Conservation (phyloP, 2,329 filamentous ascomycete species). For the Exophiala mesophila region DNA sequence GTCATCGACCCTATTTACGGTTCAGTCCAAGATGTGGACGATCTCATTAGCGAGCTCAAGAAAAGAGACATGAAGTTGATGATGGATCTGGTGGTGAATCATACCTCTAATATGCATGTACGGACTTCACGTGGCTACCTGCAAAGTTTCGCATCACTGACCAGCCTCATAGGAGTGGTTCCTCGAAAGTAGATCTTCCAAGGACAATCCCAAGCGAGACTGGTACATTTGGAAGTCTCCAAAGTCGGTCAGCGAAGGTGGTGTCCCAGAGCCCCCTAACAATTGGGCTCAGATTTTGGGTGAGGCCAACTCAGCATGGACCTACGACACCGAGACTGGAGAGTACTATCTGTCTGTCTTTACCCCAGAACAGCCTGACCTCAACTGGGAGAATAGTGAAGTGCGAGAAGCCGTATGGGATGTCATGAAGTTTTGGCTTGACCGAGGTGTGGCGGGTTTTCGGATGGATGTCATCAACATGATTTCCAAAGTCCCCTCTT, state of each 20-base stretch:
- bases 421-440: constrained; percentile 73
- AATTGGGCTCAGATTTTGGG: constrained; percentile 57
- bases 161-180: constrained; percentile 57
- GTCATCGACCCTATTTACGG: constrained; percentile 46
- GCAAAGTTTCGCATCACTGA: constrained; percentile 64
- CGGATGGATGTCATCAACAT: constrained; percentile 71
- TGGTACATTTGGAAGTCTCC: constrained; percentile 61
- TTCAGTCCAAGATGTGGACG: constrained; percentile 42
- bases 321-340: constrained; percentile 65
- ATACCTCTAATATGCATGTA: constrained; percentile 35
- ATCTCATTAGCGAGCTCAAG: constrained; percentile 40
- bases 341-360: constrained; percentile 78
- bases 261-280: constrained; percentile 64
- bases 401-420: constrained; percentile 66
- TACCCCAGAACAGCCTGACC: constrained; percentile 69
- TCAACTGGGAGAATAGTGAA: constrained; percentile 76
- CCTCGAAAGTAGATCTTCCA: constrained; percentile 58
- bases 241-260: constrained; percentile 47
- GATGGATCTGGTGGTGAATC: constrained; percentile 46
- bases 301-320: constrained; percentile 40
- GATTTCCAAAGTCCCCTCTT: constrained; percentile 59
- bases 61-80: constrained; percentile 46
- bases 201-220: constrained; percentile 59
- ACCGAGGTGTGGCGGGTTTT: constrained; percentile 67
- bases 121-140: constrained; percentile 61